Percentiles rank a stretch among this genome's conserved stretches.
Evolutionary conservation across 129 eudicot genomes (phyloP).

Genomic region (Tagetes patula): DNA sequence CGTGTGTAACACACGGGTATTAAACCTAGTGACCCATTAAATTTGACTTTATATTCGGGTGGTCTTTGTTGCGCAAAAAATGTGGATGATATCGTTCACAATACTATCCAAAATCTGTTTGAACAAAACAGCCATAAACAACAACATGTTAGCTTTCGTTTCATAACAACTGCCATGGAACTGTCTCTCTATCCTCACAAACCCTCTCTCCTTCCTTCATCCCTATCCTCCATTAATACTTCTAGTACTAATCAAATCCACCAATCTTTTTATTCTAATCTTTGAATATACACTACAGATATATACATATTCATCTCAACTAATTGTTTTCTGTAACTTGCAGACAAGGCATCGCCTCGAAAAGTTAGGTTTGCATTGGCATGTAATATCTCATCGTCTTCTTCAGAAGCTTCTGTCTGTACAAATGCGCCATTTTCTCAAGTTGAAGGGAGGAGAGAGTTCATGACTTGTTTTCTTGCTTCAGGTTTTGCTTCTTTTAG

Average conservation of each 20-base stretch:
- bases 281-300: background rate
- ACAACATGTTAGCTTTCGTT: background rate
- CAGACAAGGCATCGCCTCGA: slow-evolving; percentile 41
- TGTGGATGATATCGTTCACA: slow-evolving; percentile 14
- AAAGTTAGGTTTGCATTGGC: slow-evolving; percentile 31
- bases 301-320: background rate
- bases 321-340: slow-evolving; percentile 7
- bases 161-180: slow-evolving; percentile 47
- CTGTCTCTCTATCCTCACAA: slow-evolving; percentile 52
- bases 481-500: slow-evolving; percentile 41
- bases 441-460: slow-evolving; percentile 61
- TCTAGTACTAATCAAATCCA: slow-evolving; percentile 24
- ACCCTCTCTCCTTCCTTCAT: slow-evolving; percentile 39
- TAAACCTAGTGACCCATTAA: too few relatives aligned
- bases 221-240: background rate
- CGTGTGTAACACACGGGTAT: too few relatives aligned
- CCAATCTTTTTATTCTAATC: background rate
- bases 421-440: slow-evolving; percentile 19
- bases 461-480: slow-evolving; percentile 57
- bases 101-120: background rate
- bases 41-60: too few relatives aligned
- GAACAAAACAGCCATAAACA: too few relatives aligned
- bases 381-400: slow-evolving; percentile 58
- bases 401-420: slow-evolving; percentile 31
- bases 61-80: background rate